Evolutionary conservation across 2,329 filamentous ascomycete species (phyloP).

Genomic region (Paecilomyces fulvus): DNA sequence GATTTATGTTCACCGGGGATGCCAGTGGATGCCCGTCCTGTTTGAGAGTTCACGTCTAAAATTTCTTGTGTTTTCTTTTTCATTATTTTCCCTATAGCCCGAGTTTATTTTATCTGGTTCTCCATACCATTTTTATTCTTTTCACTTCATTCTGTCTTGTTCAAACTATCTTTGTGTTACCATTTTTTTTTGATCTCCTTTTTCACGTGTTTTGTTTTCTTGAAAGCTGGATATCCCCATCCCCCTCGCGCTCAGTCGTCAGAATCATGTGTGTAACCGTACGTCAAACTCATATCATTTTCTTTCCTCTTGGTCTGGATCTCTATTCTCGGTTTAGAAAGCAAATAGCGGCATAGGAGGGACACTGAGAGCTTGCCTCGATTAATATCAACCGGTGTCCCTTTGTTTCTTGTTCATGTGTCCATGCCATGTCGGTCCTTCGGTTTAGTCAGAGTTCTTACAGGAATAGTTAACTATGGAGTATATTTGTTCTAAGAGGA

Average conservation of each 20-base stretch:
- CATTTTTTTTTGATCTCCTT: constrained; percentile 9
- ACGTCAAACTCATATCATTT: constrained; percentile 5
- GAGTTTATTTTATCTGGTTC: constrained; percentile 9
- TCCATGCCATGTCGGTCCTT: constrained; percentile 27
- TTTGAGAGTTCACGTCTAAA: constrained; percentile 5
- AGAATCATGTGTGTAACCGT: constrained; percentile 2
- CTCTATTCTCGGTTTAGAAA: constrained; percentile 7
- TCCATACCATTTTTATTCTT: constrained; percentile 12
- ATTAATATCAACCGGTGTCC: constrained; percentile 12
- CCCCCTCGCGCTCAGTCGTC: constrained; percentile 1
- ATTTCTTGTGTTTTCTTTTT: constrained; percentile 8
- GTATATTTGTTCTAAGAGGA: constrained; percentile 2
- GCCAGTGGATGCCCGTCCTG: constrained; percentile 8
- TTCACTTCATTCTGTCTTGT: constrained; percentile 2
- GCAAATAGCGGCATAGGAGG: constrained; percentile 12
- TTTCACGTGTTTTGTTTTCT: constrained; percentile 7
- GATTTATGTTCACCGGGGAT: constrained; percentile 7
- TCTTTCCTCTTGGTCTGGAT: constrained; percentile 23
- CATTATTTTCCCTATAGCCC: constrained; percentile 11
- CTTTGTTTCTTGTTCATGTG: constrained; percentile 26
- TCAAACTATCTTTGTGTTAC: constrained; percentile 10
- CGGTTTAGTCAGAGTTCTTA: constrained; percentile 18
- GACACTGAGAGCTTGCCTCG: constrained; percentile 17
- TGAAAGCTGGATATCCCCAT: constrained; percentile 30
- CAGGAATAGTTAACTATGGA: constrained; percentile 19